phyloP scores from a whole-genome alignment of 371 early-diverging fungal genomes.

The Apophysomyces elegans region DNA sequence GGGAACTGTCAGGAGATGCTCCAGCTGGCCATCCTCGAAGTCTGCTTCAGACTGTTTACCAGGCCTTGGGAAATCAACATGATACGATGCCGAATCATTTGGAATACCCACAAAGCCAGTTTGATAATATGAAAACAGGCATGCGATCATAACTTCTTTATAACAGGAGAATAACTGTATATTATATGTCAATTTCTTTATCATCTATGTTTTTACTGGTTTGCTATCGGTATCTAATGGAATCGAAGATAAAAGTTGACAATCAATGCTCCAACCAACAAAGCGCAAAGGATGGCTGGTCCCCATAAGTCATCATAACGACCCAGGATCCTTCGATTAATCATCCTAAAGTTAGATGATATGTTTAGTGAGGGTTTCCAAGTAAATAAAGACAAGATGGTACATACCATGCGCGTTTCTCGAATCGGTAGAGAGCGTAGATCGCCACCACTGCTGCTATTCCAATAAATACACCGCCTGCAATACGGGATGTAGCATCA shows the following conservation, averaged over 20 bases:
- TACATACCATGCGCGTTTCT: conserved; percentile 78
- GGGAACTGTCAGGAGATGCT: conserved; percentile 78
- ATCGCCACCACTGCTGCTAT: conserved; percentile 81
- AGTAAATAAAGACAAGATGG: conserved; percentile 18
- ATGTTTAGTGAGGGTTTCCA: conserved; percentile 31
- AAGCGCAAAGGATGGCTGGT: conserved; percentile 87
- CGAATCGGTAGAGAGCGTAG: conserved; percentile 89
- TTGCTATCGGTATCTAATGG: conserved; percentile 18
- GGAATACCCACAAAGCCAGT: conserved; percentile 51
- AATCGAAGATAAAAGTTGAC: conserved; percentile 53
- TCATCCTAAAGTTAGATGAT: conserved; percentile 45
- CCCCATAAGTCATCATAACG: conserved; percentile 69
- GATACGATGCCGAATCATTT: conserved; percentile 54
- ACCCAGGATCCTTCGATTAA: conserved; percentile 57
- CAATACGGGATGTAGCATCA: conserved; percentile 67
- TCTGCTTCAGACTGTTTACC: conserved; percentile 45
- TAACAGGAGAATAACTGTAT: no score
- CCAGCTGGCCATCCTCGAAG: conserved; percentile 43
- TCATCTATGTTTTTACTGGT: background rate
- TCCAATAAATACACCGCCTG: conserved; percentile 80
- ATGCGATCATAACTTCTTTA: background rate
- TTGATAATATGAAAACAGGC: conserved; percentile 48
- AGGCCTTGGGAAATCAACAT: conserved; percentile 36
- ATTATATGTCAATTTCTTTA: no score
- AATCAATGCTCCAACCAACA: conserved; percentile 67